Conservation (phyloP, 441 rosid genomes). For the Populus hybrid region DNA sequence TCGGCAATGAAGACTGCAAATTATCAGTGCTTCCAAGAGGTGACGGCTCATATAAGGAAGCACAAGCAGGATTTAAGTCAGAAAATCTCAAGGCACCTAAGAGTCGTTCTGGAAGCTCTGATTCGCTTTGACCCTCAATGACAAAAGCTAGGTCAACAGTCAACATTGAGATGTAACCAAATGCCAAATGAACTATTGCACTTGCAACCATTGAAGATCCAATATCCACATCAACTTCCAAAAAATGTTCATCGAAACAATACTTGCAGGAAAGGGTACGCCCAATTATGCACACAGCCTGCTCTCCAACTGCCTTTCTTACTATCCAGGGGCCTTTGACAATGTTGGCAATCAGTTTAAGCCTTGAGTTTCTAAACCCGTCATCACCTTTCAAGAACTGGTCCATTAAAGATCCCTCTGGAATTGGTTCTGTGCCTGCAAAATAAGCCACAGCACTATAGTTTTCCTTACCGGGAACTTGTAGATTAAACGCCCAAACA, state of each 20-base stretch:
- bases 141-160: conserved; percentile 92
- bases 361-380: conserved; percentile 62
- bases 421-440: conserved; percentile 48
- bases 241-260: conserved; percentile 42
- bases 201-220: conserved; percentile 97
- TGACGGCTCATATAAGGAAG: conserved; percentile 37
- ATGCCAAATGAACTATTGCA: conserved; percentile 89
- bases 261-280: conserved; percentile 77
- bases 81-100: conserved; percentile 86
- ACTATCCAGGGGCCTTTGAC: conserved; percentile 97
- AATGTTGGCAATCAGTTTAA: conserved; percentile 87
- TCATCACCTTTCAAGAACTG: conserved; percentile 80
- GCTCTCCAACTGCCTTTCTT: conserved; percentile 95
- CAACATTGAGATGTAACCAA: conserved; percentile 75
- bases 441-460: conserved; percentile 93
- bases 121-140: conserved; percentile 68
- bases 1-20: conserved; percentile 44
- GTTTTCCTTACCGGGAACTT: conserved; percentile 83
- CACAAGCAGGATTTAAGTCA: conserved; percentile 66
- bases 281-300: conserved; percentile 88
- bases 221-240: conserved; percentile 87
- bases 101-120: conserved; percentile 82
- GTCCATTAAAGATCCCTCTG: conserved; percentile 69
- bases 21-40: conserved; percentile 18
- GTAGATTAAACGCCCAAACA: conserved; percentile 92